These are phyloP conservation scores for Linanthus parryae DNA, from an alignment of 148 eudicot genomes.

Conservation along the genomic window DNA sequence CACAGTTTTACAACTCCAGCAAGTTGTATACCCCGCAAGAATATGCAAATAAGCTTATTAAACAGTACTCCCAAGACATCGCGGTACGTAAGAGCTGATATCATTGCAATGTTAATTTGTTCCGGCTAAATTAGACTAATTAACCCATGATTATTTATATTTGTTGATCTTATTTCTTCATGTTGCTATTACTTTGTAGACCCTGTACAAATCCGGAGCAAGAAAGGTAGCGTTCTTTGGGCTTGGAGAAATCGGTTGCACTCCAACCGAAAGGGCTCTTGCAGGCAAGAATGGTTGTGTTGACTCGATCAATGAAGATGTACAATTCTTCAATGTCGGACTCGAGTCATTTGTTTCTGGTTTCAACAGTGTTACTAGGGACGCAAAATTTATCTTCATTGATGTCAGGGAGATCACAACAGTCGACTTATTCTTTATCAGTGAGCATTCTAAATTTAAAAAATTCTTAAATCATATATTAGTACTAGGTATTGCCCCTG, in stretches of 20 bases:
- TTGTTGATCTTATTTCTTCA: not conserved
- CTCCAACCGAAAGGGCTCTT: conserved; percentile 16
- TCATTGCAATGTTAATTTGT: not conserved
- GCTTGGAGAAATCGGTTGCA: conserved; percentile 41
- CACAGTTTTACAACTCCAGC: conserved; percentile 19
- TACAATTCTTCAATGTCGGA: conserved; percentile 26
- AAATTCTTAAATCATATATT: too few relatives aligned
- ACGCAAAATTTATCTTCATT: conserved; percentile 32
- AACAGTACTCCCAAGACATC: conserved; percentile 25
- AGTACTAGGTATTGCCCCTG: too few relatives aligned
- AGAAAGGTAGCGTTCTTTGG: conserved; percentile 43
- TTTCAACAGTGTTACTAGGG: conserved; percentile 10
- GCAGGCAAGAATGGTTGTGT: conserved; percentile 18
- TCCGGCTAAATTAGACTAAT: too few relatives aligned
- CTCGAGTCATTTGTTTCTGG: conserved; percentile 21
- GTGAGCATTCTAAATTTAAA: too few relatives aligned
- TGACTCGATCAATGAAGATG: conserved; percentile 12
- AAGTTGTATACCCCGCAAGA: conserved; percentile 11
- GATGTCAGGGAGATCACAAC: too few relatives aligned
- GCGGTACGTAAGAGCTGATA: conserved; percentile 18
- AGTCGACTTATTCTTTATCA: too few relatives aligned
- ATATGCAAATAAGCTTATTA: conserved; percentile 27
- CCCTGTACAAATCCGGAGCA: conserved; percentile 31
- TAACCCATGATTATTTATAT: not conserved
- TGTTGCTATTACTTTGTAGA: conserved; percentile 16